Evolutionary conservation across 2,329 filamentous ascomycete genomes (phyloP), one percentile per base, ranked within the genome.

Genomic region (Bipolaris victoriae): DNA sequence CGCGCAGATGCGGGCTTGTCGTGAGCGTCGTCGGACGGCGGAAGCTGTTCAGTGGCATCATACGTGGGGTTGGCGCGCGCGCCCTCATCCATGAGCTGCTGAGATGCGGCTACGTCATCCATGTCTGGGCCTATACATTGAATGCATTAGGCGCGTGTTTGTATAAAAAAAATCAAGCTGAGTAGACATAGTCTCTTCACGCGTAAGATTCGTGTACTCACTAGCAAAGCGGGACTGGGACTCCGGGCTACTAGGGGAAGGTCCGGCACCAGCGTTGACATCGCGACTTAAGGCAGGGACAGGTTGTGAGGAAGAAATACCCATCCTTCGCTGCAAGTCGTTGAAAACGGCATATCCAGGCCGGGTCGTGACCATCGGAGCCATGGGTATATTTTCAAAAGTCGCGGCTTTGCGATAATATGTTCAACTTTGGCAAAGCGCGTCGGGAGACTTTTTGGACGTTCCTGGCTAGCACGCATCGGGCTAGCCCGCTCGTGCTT

Each of bases 91-190:
- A 65, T 58, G 33, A 69, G 64, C 31, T 69, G 66, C 50, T 64
- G 62, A 24, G 62, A 63, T 7, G 66, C 66, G 10, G 61, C 59
- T 24, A 60, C 36, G 51, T 68, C 62, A 48, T 69, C 66, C 58
- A 63, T 63, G 2, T 53, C 52, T 0, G 65, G 62, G 36, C 50
- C 66, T 68, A 36, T n/a, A 11, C 5, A 29, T 33, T 29, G 50
- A 52, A 60, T 41, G 39, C 26, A 58, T 67, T 37, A 68, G 64
- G 52, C 11, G 37, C 16, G 43, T 26, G n/a, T 49, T 44, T 36
- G 26, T 11, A 13, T 11, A 13, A 33, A 35, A 37, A 35, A 7
- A n/a, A 22, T 41, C 26, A 33, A 57, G 49, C 29, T 29, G n/a
- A 18, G 52, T 20, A 41, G 36, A 29, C 1, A 33, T 16, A 9